Percentiles rank a stretch among this genome's conserved stretches.
Conservation (phyloP, 257 asterid species). For the Catharanthus roseus region DNA sequence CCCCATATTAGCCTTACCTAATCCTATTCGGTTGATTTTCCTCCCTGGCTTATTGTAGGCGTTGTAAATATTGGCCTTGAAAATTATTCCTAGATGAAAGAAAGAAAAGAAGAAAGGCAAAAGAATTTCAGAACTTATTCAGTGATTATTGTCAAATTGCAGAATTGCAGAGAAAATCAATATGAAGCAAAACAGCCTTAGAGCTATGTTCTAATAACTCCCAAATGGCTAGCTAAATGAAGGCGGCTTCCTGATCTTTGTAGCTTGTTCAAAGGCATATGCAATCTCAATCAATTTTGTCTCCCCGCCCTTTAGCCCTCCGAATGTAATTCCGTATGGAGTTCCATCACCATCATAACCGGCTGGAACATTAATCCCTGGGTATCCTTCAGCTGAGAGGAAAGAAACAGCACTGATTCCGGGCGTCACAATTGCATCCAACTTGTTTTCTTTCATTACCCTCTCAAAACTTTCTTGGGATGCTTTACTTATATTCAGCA, state of each 20-base stretch:
- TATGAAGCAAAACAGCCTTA: not conserved
- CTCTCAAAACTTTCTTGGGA: slow-evolving; percentile 28
- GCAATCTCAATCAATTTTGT: slow-evolving; percentile 49
- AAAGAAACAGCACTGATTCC: slow-evolving; percentile 7
- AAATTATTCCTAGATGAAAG: too few relatives aligned
- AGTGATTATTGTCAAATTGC: not conserved
- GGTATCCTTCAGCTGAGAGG: slow-evolving; percentile 44
- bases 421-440: slow-evolving; percentile 38
- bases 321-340: slow-evolving; percentile 46
- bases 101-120: not conserved
- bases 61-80: too few relatives aligned
- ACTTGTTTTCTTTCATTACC: slow-evolving; percentile 26
- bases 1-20: too few relatives aligned
- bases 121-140: too few relatives aligned
- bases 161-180: not conserved
- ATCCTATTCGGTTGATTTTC: too few relatives aligned
- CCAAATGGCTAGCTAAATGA: slow-evolving; percentile 21
- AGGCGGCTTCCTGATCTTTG: slow-evolving; percentile 51
- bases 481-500: slow-evolving; percentile 11
- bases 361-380: slow-evolving; percentile 48
- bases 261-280: slow-evolving; percentile 52
- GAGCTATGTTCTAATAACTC: not conserved
- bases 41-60: too few relatives aligned
- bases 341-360: slow-evolving; percentile 28
- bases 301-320: slow-evolving; percentile 50